Evolutionary conservation across 768 basidiomycete species (phyloP).

Genomic region (Rhizopogon sp.): DNA sequence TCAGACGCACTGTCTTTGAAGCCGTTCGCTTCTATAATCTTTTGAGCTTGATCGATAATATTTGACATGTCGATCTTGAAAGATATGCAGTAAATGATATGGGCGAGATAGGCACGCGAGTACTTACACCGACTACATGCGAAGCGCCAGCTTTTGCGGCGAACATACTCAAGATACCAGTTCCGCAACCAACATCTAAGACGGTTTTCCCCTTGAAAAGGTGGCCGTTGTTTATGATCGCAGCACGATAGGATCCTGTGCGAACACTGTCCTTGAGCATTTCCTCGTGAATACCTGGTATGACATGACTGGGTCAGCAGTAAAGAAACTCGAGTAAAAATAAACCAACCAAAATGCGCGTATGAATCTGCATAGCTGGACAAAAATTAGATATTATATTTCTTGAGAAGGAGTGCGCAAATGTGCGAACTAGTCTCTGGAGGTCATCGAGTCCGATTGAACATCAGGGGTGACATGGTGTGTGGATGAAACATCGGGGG

Average conservation of each 20-base stretch:
- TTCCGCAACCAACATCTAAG: conserved; percentile 97
- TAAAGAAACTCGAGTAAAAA: background rate
- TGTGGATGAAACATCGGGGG: conserved; percentile 5
- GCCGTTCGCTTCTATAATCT: conserved; percentile 94
- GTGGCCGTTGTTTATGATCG: conserved; percentile 92
- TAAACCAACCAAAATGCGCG: conserved; percentile 79
- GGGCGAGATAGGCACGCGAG: conserved; percentile 3
- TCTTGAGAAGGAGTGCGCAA: conserved; percentile 17
- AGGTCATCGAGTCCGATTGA: conserved; percentile 60
- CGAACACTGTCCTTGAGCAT: conserved; percentile 98
- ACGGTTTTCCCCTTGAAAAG: conserved; percentile 97
- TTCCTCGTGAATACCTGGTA: conserved; percentile 92
- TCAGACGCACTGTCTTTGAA: conserved; percentile 82
- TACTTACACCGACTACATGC: conserved; percentile 84
- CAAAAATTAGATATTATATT: conserved; percentile 31
- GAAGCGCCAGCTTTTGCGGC: conserved; percentile 94
- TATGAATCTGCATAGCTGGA: conserved; percentile 92
- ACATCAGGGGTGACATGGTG: conserved; percentile 6
- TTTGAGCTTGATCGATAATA: conserved; percentile 98
- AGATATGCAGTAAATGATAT: conserved; percentile 7
- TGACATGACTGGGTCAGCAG: conserved; percentile 4
- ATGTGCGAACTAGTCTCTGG: conserved; percentile 78
- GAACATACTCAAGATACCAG: conserved; percentile 97
- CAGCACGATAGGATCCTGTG: conserved; percentile 90
- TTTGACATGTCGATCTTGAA: conserved; percentile 98